Evolutionary conservation across 2,329 filamentous ascomycete genomes (phyloP), one percentile per base, ranked within the genome.

Genomic region (Endocalyx cinctus): DNA sequence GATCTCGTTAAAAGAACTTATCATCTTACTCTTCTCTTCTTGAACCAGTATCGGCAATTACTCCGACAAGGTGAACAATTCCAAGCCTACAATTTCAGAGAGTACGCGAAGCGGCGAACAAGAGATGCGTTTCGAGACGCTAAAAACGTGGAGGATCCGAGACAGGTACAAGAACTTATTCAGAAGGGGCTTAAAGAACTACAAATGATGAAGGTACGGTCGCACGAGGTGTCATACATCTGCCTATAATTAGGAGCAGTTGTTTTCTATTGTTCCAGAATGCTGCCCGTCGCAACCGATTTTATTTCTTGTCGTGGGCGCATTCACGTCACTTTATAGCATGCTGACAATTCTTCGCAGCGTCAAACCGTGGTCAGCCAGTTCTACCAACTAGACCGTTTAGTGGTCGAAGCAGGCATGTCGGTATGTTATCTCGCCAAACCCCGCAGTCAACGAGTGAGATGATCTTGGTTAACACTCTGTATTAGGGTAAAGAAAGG

Each of bases 1-100:
- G n/a, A n/a, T n/a, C n/a, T n/a, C n/a, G n/a, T n/a, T n/a, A n/a
- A n/a, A n/a, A n/a, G n/a, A n/a, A n/a, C n/a, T n/a, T n/a, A n/a
- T n/a, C n/a, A n/a, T n/a, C n/a, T n/a, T n/a, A n/a, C n/a, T n/a
- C n/a, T n/a, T n/a, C n/a, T n/a, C n/a, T n/a, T n/a, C n/a, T n/a
- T n/a, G n/a, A n/a, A n/a, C n/a, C n/a, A 95, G 89, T 97, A 95
- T 66, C 89, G 92, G 47, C 90, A 90, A 55, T 71, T 98, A 51
- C 72, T 97, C 53, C 84, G 89, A 50, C 84, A 92, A 61, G 81
- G 87, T 42, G 73, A 75, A 42, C 85, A 95, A 56, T 97, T 98
- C 63, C 78, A 87, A 42, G 79, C 84, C 49, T 98, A 97, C 72
- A 98, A 97, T 67, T 98, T 96, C 74, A 80, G 92, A 66, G 90